Base-by-base conservation (phyloP, 2,329 filamentous ascomycete genomes). In the Claviceps paspali region DNA sequence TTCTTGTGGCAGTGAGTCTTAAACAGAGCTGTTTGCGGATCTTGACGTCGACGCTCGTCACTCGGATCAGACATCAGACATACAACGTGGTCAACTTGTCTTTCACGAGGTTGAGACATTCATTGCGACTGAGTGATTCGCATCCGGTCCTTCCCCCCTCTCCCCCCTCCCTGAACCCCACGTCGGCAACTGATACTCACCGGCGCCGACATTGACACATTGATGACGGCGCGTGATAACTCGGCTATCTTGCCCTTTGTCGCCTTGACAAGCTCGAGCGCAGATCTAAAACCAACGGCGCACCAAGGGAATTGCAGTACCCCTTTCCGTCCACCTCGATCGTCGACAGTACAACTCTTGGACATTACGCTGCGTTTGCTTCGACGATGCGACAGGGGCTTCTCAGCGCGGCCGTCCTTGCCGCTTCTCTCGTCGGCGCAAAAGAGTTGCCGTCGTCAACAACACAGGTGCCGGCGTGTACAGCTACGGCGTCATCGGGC, bases 401-500 rank as follows among this genome's bases (percentile, higher is more conserved):
- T 15, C 43, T 48, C 8, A 43, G 52, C 12, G 36, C 63, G 24
- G 46, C 63, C 31, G 46, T 60, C 19, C 46, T 63, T 33, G 48
- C 62, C 27, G 54, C 54, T 35, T 53, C 57, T 19, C 45, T 49
- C 7, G 49, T 53, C 28, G 41, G 49, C 40, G 50, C 60, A 28
- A 54, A 60, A 17, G 49, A 60, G 35, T 47, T 55, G 4, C 50
- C 62, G 22, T 58, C 63, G 5, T 53, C 60, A 1, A 67, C 67
- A 2, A 52, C 62, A 1, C 59, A 59, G 21, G 56, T 55, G 7
- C 64, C 64, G 19, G 61, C 65, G 23, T 76, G 72, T 49, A 75
- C 71, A 6, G 71, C 71, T 1, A 66, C 68, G 6, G 68, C 70
- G 9, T 65, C 66, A 3, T 65, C 62, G 28, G 69, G 67, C 44